Evolutionary conservation across 306 rosid species (phyloP), one percentile per base, ranked within the genome.

Genomic region (Rubus idaeus): DNA sequence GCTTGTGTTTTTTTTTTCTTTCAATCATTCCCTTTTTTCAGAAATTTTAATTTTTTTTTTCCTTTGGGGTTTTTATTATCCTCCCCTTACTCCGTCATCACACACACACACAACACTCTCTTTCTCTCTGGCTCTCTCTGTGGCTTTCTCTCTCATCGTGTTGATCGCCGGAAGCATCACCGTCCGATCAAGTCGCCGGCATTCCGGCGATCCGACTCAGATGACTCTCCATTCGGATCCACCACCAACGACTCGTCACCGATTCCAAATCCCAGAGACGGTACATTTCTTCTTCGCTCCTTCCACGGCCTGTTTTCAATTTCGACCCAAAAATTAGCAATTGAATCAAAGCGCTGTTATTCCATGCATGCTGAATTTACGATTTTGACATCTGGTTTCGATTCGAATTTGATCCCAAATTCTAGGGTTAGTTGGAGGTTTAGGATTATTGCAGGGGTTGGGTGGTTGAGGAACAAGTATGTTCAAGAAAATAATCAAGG

Each of bases 401-500:
- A 73, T 74, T 66, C 68, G 35, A 44, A 45, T 71, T 82, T 73
- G 82, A 79, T 84, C 71, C 65, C 76, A 57, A 20, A 75, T 76
- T 61, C 16, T 61, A 73, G 78, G 78, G 80, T 75, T 81, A 56
- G 83, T 70, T 73, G 50, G 84, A 85, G 94, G 88, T 81, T 85
- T 89, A 85, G 89, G 14, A 13, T 87, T 83, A 67, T 10, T 71
- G 44, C 35, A 30, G 35, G 35, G 35, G 35, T 30, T 30, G 35
- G 35, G 35, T 76, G 49, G 68, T 69, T 44, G 26, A 60, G 39
- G 12, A 80, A 71, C 49, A 79, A 92, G 37, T 42, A 74, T 95
- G 99, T 89, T 95, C 62, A 90, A 88, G 90, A 95, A 92, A 70
- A 89, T 95, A 73, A 95, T 92, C 85, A 89, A 88, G 70, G 96